Evolutionary conservation across 176 grass and related monocot species (phyloP), one percentile per base, ranked within the genome.

Genomic region (Microstegium vimineum): DNA sequence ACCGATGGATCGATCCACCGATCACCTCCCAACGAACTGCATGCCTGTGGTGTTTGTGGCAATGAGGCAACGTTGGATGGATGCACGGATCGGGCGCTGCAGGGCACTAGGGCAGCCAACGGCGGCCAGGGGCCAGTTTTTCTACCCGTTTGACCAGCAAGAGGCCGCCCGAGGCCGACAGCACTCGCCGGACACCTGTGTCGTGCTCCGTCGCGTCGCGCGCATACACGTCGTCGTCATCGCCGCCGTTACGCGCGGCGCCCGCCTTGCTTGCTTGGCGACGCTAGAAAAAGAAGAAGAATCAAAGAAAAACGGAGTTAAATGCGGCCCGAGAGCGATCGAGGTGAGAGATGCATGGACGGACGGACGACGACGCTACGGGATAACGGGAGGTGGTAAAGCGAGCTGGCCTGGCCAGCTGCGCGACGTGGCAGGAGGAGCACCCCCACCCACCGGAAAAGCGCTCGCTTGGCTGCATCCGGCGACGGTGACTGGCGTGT

Each of bases 131-230:
- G 20, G 61, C 40, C 3, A 12, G 6, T 47, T 77, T 78, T 80
- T 77, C 56, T 42, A 57, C 43, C 0, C 13, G 37, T 83, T 73
- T 78, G 86, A 88, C 86, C 43, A 12, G 0, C 22, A 8, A 6
- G 32, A n/a, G 11, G 41, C 5, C 18, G 37, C 14, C 9, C 37
- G 85, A 87, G n/a, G 23, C 37, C 20, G 86, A 87, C 71, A 6
- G 71, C 43, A 16, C 40, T 10, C 67, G 66, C 52, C 32, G n/a
- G 80, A 87, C 80, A 78, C 66, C 74, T 87, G 78, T 64, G 5
- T 16, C 5, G 25, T 3, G 5, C 2, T 25, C 61, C 45, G 77
- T 12, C 71, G 71, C 1, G 7, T 15, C 46, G 3, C 41, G 3
- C 37, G 66, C 0, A 10, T 2, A 8, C 49, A 22, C 51, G 32